These are phyloP conservation scores for Zymoseptoria passerinii DNA, from an alignment of 2,329 filamentous ascomycete genomes.

Conservation along the genomic window DNA sequence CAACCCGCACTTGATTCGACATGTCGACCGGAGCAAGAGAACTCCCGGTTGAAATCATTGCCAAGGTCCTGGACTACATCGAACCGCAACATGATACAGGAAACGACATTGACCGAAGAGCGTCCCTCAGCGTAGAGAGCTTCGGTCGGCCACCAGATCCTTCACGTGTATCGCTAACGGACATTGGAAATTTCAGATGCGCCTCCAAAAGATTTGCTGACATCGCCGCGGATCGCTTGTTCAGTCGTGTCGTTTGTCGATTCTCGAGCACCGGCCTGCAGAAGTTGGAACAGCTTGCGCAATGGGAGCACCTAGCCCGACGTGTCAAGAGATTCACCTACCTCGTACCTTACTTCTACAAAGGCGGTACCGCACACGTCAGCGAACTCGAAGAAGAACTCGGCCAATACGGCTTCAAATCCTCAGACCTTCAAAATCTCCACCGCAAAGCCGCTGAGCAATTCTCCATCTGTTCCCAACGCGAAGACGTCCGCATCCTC, in stretches of 20 bases:
- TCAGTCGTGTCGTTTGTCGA: constrained; percentile 44
- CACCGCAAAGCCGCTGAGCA: constrained; percentile 43
- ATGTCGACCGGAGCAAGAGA: background rate
- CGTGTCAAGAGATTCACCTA: constrained; percentile 54
- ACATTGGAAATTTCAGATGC: constrained; percentile 41
- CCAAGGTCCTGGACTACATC: constrained; percentile 44
- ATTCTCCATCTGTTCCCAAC: constrained; percentile 41
- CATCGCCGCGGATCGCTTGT: constrained; percentile 44
- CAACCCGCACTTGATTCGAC: background rate
- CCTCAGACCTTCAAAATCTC: constrained; percentile 27
- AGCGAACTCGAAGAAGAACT: constrained; percentile 12
- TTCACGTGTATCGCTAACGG: constrained; percentile 35
- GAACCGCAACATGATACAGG: constrained; percentile 45
- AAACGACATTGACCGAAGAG: constrained; percentile 42
- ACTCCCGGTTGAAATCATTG: constrained; percentile 39
- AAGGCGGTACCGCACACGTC: constrained; percentile 36
- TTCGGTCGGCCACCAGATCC: constrained; percentile 39
- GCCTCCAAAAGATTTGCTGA: constrained; percentile 44
- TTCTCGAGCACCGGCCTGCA: constrained; percentile 44
- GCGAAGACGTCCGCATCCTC: constrained; percentile 46
- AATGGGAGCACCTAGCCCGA: constrained; percentile 42
- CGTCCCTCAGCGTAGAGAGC: constrained; percentile 46
- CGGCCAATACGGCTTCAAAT: constrained; percentile 8
- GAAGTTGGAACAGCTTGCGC: constrained; percentile 42
- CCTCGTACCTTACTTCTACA: constrained; percentile 52